Evolutionary conservation across 2,329 filamentous ascomycete genomes (phyloP), one percentile per base, ranked within the genome.

Genomic region (Coniochaeta sp.): DNA sequence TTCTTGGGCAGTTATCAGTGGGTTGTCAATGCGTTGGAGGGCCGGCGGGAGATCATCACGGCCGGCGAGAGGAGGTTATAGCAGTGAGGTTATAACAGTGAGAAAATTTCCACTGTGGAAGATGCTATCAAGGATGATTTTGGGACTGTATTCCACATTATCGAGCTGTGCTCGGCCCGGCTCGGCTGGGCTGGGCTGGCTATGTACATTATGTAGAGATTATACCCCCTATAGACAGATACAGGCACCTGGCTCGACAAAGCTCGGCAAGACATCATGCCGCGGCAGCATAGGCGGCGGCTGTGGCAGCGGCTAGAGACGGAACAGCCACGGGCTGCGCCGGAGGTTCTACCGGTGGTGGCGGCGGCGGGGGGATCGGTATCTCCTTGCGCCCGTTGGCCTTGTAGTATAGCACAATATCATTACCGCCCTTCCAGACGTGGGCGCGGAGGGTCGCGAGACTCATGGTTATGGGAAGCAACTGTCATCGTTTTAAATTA

Each of bases 1-100:
- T 99, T 99, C 77, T 74, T 98, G 69, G 95, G 93, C 0, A 93
- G 89, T 68, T 97, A 97, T 73, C 91, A 96, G 73, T 95, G 88
- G 85, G 89, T 87, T 24, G 89, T 88, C 67, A 96, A 96, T 76
- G 78, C 85, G 34, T 73, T 96, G 67, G 81, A 84, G 59, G 77
- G 79, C 6, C 60, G 60, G 43, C 60, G 58, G 44, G 31, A 38
- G 31, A 12, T 36, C 11, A 4, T n/a, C 7, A 26, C 3, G 22
- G 19, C 1, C 19, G 19, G 19, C 24, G 54, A 38, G 54, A 38
- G 31, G 54, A 36, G 22, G 36, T 26, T 58, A 43, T 58, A 58
- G 56, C 52, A n/a, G n/a, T n/a, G 28, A 31, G 28, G 28, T 31
- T 31, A 31, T 31, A 31, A 9, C 28, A 31, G 28, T 31, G 9